Evolutionary conservation across 2,329 filamentous ascomycete species (phyloP).

Genomic region (Venturia carpophila): DNA sequence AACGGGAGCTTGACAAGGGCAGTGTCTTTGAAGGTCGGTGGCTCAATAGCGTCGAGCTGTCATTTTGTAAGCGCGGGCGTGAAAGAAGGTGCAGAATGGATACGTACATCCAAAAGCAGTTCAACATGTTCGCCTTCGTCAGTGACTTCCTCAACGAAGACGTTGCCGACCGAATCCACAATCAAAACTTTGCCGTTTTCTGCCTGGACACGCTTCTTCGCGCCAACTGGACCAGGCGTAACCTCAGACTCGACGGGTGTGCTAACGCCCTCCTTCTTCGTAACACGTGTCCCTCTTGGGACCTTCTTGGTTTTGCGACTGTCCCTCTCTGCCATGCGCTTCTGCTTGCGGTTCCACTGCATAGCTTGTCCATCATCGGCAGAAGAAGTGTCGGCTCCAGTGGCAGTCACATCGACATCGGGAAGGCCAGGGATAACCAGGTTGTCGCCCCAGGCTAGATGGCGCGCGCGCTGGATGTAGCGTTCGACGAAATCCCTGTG

Average conservation of each 20-base stretch:
- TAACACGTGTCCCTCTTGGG: constrained; percentile 35
- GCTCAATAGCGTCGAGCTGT: constrained; percentile 68
- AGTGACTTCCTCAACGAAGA: constrained; percentile 87
- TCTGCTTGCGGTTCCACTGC: constrained; percentile 68
- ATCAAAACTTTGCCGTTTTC: constrained; percentile 94
- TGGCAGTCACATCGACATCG: constrained; percentile 48
- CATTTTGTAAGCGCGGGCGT: not conserved
- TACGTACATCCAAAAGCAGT: constrained; percentile 77
- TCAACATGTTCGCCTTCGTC: constrained; percentile 78
- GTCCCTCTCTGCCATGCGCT: constrained; percentile 81
- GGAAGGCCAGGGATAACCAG: constrained; percentile 55
- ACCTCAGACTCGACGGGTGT: constrained; percentile 46
- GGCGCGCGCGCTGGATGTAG: constrained; percentile 83
- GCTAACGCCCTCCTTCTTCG: constrained; percentile 43
- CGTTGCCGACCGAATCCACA: constrained; percentile 84
- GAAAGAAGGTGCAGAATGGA: not conserved
- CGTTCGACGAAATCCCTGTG: constrained; percentile 85
- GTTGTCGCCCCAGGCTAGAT: constrained; percentile 84
- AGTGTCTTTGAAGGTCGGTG: constrained; percentile 73
- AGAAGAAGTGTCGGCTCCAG: constrained; percentile 28
- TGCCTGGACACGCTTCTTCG: constrained; percentile 79
- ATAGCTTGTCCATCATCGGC: constrained; percentile 47
- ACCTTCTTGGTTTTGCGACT: constrained; percentile 60
- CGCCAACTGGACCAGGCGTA: constrained; percentile 57
- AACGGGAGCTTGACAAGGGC: constrained; percentile 70